These are phyloP conservation scores for Komagataella populi DNA, from an alignment of 805 yeast species.

Conservation along the genomic window DNA sequence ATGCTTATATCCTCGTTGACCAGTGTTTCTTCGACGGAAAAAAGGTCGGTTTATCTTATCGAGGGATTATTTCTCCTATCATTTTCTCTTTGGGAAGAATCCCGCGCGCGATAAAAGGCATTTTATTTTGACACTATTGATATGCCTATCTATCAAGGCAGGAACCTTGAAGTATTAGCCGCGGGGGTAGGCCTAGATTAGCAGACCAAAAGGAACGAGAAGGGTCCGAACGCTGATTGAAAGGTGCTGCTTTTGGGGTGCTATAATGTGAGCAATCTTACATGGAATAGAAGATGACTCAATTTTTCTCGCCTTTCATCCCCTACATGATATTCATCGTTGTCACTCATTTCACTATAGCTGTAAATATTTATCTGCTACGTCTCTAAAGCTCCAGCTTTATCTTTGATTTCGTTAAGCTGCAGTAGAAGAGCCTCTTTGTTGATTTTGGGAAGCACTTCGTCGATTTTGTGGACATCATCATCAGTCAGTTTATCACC, in stretches of 20 bases:
- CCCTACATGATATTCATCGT: not conserved
- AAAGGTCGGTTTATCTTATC: not conserved
- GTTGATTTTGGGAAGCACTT: conserved; percentile 7
- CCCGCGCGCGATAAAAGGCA: not conserved
- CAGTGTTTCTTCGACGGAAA: not conserved
- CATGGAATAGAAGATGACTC: too few relatives aligned
- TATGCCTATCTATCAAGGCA: too few relatives aligned
- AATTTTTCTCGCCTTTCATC: not conserved
- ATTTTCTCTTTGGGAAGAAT: too few relatives aligned
- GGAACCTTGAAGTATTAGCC: too few relatives aligned
- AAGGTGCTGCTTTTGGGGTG: too few relatives aligned
- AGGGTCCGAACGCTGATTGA: too few relatives aligned
- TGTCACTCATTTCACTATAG: not conserved
- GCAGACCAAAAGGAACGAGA: too few relatives aligned
- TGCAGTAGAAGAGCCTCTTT: conserved; percentile 12
- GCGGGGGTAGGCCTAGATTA: too few relatives aligned
- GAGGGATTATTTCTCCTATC: not conserved
- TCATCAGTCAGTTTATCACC: conserved; percentile 5
- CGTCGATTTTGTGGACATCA: conserved; percentile 7
- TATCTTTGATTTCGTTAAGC: conserved; percentile 12
- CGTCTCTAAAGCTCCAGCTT: conserved; percentile 1
- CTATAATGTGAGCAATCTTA: too few relatives aligned
- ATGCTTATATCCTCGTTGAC: not conserved
- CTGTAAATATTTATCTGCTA: not conserved
- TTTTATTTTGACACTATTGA: too few relatives aligned